Evolutionary conservation across 1,139 yeast species (phyloP).

Genomic region (Sugiyamaella neomexicana): DNA sequence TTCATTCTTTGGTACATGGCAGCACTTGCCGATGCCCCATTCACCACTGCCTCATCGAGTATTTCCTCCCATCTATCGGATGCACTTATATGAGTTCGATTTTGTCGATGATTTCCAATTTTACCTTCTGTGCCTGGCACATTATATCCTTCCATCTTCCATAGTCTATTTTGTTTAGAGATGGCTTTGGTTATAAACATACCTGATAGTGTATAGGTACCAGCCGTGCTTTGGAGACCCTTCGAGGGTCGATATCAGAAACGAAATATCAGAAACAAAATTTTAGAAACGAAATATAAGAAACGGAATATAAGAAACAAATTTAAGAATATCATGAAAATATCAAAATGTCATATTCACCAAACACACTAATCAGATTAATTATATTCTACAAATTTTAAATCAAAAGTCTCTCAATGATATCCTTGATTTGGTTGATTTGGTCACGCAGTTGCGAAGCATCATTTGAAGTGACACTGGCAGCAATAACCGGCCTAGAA

Average conservation of each 20-base stretch:
- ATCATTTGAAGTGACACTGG: constrained; percentile 97
- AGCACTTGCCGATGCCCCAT: constrained; percentile 1
- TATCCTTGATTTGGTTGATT: constrained; percentile 96
- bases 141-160: background rate
- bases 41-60: background rate
- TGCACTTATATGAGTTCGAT: background rate
- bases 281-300: too few relatives aligned
- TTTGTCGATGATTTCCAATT: background rate
- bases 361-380: background rate
- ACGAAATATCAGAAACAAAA: too few relatives aligned
- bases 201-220: too few relatives aligned
- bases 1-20: constrained; percentile 1
- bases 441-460: constrained; percentile 97
- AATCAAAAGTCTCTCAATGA: constrained; percentile 96
- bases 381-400: constrained; percentile 42
- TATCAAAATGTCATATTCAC: too few relatives aligned
- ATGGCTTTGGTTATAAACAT: too few relatives aligned
- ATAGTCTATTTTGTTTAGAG: too few relatives aligned
- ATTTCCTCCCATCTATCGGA: constrained; percentile 1
- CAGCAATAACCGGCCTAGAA: constrained; percentile 98
- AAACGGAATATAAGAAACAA: too few relatives aligned
- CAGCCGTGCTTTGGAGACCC: too few relatives aligned
- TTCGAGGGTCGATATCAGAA: too few relatives aligned
- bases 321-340: too few relatives aligned
- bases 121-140: background rate